Conservation (phyloP, 2,329 filamentous ascomycete genomes). For the Monosporascus sp. region DNA sequence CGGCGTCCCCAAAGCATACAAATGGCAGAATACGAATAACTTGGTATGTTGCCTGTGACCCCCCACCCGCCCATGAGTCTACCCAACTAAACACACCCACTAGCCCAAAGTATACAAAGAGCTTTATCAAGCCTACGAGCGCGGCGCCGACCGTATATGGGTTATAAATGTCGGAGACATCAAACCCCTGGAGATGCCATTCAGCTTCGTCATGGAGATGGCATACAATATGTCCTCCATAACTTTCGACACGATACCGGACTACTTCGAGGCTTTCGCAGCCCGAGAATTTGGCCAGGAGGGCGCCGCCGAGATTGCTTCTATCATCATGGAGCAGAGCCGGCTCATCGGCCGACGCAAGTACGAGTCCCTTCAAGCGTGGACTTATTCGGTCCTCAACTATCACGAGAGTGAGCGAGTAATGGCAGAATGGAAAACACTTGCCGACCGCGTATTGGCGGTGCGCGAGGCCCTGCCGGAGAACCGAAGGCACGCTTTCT, state of each 20-base stretch:
- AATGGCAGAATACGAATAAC: constrained; percentile 61
- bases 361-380: constrained; percentile 53
- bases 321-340: constrained; percentile 49
- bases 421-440: constrained; percentile 44
- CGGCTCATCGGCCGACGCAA: constrained; percentile 45
- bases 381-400: constrained; percentile 52
- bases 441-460: constrained; percentile 38
- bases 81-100: background rate
- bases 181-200: constrained; percentile 44
- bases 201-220: constrained; percentile 25
- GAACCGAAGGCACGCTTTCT: constrained; percentile 47
- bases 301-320: constrained; percentile 39
- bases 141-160: constrained; percentile 57
- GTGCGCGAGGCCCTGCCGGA: constrained; percentile 38
- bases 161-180: constrained; percentile 63
- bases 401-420: constrained; percentile 55
- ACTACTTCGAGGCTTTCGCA: constrained; percentile 42
- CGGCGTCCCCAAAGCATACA: constrained; percentile 41
- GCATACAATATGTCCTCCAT: constrained; percentile 49
- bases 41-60: constrained; percentile 42
- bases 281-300: constrained; percentile 44
- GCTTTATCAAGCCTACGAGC: constrained; percentile 54
- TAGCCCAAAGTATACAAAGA: constrained; percentile 28
- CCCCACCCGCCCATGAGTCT: background rate
- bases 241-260: constrained; percentile 30